Evolutionary conservation across 768 basidiomycete genomes (phyloP), one percentile per base, ranked within the genome.

Genomic region (Pseudohyphozyma bogoriensis): DNA sequence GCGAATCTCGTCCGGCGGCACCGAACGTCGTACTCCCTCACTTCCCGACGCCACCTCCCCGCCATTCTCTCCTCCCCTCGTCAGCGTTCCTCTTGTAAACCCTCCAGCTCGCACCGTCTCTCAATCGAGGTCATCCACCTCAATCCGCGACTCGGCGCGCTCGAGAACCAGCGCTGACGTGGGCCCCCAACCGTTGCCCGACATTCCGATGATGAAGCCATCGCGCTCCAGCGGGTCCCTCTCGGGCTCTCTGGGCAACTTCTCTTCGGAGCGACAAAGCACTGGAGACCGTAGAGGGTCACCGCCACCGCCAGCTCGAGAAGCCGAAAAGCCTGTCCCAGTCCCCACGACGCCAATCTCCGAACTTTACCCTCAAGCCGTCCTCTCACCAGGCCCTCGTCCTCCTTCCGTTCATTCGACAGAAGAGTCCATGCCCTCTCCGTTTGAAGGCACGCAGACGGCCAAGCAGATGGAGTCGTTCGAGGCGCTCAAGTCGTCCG

Each of bases 401-500:
- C 76, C 76, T 2, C 59, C 68, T 28, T 60, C 63, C 18, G 51
- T 50, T 9, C 33, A 49, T 28, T 35, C 61, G 28, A 12, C 26
- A 33, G 12, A 56, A 29, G 49, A 49, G 31, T 24, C 57, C 36
- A 16, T 45, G 32, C 16, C 55, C 16, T 26, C 53, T 8, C 18
- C 40, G 12, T 1, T 40, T 40, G 53, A 54, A 28, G 39, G 26
- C 18, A 42, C 44, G 35, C 53, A 47, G 13, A 31, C 60, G 5
- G 58, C 59, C 20, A 53, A 44, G 7, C 60, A 54, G 22, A 32
- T 51, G 7, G 51, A 82, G 69, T 86, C 88, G 8, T 79, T 97
- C 13, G 89, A 88, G 10, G 90, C 90, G 11, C 78, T 99, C 49
- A 86, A 92, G 74, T 83, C 85, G 69, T 84, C 82, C 53, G 90